Evolutionary conservation across 169 alveolate genomes (phyloP).

Genomic region (Eimeria praecox): DNA sequence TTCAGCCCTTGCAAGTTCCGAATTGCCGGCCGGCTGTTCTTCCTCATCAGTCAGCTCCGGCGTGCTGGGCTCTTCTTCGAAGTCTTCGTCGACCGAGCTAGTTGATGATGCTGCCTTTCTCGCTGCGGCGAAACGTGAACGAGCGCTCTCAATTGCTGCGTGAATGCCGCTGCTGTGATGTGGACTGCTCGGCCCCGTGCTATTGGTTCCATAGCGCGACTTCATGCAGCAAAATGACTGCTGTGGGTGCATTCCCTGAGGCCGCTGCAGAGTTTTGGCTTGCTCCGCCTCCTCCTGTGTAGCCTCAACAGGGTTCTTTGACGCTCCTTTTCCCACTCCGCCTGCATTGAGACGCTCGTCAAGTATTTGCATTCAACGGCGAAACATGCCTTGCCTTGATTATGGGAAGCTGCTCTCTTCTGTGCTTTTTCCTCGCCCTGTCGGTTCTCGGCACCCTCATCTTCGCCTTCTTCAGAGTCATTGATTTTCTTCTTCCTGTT

Average conservation of each 20-base stretch:
- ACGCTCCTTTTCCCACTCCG: background rate
- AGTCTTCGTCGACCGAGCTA: background rate
- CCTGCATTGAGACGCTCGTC: background rate
- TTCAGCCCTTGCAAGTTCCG: background rate
- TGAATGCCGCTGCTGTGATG: background rate
- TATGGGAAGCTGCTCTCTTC: background rate
- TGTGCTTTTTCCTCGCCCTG: background rate
- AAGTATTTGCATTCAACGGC: background rate
- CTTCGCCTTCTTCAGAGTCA: background rate
- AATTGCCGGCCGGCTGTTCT: background rate
- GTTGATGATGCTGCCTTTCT: background rate
- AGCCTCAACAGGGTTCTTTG: conserved; percentile 36
- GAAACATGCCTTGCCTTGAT: background rate
- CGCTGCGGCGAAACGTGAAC: conserved; percentile 25
- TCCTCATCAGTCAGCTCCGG: background rate
- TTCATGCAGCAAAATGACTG: background rate
- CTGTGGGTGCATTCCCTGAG: background rate
- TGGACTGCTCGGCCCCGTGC: background rate
- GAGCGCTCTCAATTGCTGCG: conserved; percentile 21
- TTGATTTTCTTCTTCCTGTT: background rate
- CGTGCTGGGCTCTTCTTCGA: background rate
- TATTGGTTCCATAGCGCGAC: background rate
- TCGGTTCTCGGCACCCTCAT: background rate
- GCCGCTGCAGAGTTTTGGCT: conserved; percentile 36
- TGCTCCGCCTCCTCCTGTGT: conserved; percentile 10